These are phyloP conservation scores for Diutina sp. DNA, from an alignment of 1,139 yeast species.

Conservation along the genomic window DNA sequence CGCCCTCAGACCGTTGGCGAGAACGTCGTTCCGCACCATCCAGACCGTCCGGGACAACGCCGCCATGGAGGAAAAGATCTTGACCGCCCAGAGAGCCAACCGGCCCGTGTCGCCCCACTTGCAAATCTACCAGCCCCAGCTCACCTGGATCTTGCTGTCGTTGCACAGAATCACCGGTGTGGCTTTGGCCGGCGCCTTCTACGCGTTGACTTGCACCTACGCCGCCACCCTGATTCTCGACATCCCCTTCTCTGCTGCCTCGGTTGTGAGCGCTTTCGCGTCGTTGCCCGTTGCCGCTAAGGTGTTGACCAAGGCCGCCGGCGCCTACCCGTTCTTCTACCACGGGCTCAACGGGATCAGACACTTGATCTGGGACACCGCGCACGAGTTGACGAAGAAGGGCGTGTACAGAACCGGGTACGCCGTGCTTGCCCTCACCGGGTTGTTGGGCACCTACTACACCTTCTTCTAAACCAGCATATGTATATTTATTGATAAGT, in stretches of 20 bases:
- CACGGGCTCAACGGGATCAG: constrained; percentile 81
- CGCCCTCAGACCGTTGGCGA: background rate
- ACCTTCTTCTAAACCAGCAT: constrained; percentile 18
- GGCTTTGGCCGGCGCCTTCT: constrained; percentile 65
- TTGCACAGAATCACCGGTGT: constrained; percentile 87
- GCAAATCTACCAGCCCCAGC: constrained; percentile 78
- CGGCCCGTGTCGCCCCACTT: constrained; percentile 92
- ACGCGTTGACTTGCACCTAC: constrained; percentile 63
- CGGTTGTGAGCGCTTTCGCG: constrained; percentile 42
- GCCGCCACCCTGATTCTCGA: constrained; percentile 62
- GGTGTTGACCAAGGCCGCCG: constrained; percentile 50
- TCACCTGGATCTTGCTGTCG: constrained; percentile 70
- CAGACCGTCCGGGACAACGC: constrained; percentile 46
- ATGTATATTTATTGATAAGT: background rate
- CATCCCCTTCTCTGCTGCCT: constrained; percentile 47
- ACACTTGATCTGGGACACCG: constrained; percentile 88
- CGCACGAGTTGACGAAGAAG: constrained; percentile 61
- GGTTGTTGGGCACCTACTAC: constrained; percentile 48
- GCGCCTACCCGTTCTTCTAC: constrained; percentile 78
- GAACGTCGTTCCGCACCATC: constrained; percentile 1
- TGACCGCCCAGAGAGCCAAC: constrained; percentile 70
- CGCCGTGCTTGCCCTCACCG: constrained; percentile 62
- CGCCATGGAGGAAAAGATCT: constrained; percentile 53
- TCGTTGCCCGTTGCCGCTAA: constrained; percentile 52
- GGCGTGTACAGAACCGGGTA: constrained; percentile 94